Evolutionary conservation across 768 basidiomycete species (phyloP).

Genomic region (Scleroderma bovista): DNA sequence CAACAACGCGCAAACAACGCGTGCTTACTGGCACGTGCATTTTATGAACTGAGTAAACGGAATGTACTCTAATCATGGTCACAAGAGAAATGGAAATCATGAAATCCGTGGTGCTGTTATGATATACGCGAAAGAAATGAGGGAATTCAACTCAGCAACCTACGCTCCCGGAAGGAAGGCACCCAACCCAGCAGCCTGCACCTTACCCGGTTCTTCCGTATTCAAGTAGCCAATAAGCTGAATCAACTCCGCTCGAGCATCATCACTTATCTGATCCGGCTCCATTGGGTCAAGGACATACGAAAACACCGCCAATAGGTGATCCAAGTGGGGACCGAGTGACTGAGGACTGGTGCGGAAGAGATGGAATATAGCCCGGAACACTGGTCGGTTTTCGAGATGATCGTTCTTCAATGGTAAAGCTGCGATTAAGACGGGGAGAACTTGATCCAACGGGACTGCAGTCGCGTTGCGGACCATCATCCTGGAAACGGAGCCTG

Average conservation of each 20-base stretch:
- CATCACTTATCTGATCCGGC: constrained; percentile 75
- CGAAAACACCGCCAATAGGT: constrained; percentile 72
- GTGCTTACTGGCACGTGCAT: constrained; percentile 28
- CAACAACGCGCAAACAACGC: constrained; percentile 16
- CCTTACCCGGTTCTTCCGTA: constrained; percentile 66
- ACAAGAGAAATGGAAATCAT: not conserved
- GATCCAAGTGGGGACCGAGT: constrained; percentile 72
- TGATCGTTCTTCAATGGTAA: constrained; percentile 86
- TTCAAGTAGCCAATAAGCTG: constrained; percentile 69
- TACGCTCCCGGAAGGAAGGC: constrained; percentile 45
- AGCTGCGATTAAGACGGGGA: constrained; percentile 75
- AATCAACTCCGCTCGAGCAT: constrained; percentile 71
- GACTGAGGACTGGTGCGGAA: constrained; percentile 71
- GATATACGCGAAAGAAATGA: not conserved
- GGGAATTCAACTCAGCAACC: constrained; percentile 1
- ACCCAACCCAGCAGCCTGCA: constrained; percentile 73
- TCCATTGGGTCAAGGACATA: constrained; percentile 74
- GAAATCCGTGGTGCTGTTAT: constrained; percentile 2
- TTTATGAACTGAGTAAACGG: constrained; percentile 8
- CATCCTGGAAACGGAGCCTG: constrained; percentile 86
- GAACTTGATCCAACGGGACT: constrained; percentile 85
- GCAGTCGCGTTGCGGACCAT: constrained; percentile 73
- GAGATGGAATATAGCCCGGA: constrained; percentile 83
- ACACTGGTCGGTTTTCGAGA: constrained; percentile 86
- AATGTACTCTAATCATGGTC: constrained; percentile 16